A percentile compares a stretch with the other conserved stretches of the same genome.
Conservation (phyloP, 2,329 filamentous ascomycete genomes). For the Microascus cirrosus region DNA sequence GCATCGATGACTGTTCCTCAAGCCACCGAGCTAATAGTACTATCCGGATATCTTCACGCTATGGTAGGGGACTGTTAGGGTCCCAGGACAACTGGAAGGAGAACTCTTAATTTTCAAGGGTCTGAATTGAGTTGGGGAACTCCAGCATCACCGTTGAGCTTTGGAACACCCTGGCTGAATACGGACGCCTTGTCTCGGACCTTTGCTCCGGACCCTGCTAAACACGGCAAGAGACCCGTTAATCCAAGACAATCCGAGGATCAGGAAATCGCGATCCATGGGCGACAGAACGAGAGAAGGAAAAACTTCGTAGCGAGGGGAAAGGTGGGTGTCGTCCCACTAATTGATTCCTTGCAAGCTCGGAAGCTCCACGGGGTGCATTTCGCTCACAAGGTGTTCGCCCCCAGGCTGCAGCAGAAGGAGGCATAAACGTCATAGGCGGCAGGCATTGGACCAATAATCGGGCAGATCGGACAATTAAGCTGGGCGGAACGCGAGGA, state of each 20-base stretch:
- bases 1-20: no score
- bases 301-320: neutral
- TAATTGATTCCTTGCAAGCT: neutral
- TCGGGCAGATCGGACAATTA: slow-evolving; percentile 20
- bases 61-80: no score
- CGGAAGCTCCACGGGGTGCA: neutral
- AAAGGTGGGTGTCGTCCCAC: neutral
- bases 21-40: no score
- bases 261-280: neutral
- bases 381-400: neutral
- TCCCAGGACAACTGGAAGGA: no score
- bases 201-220: neutral
- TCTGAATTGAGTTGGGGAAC: no score
- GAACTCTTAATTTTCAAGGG: no score
- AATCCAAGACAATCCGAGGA: neutral
- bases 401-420: neutral
- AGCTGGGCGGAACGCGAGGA: neutral
- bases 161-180: neutral
- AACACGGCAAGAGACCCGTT: neutral
- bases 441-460: slow-evolving; percentile 18
- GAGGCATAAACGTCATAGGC: neutral
- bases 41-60: no score
- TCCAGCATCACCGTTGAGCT: no score
- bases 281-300: neutral
- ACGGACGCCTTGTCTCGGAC: neutral